Evolutionary conservation across 1,284 basidiomycete genomes (phyloP).

Genomic region (Malassezia pachydermatis): DNA sequence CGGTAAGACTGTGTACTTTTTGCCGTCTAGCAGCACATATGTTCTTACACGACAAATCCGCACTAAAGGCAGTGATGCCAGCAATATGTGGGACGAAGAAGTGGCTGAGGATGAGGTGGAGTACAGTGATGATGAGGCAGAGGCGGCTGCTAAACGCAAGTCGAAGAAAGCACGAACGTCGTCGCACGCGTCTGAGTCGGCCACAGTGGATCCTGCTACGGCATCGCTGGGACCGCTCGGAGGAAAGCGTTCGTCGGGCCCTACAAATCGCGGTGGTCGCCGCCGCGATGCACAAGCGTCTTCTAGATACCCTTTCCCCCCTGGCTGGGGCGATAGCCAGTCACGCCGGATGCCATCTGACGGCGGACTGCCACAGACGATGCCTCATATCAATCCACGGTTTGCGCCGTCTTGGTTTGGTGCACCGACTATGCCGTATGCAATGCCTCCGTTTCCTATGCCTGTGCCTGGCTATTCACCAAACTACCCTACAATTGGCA

Average conservation of each 20-base stretch:
- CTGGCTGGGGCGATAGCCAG: neutral
- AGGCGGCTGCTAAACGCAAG: slow-evolving; percentile 57
- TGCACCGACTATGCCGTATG: neutral
- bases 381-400: slow-evolving; percentile 16
- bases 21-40: slow-evolving; percentile 65
- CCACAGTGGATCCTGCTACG: slow-evolving; percentile 5
- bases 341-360: neutral
- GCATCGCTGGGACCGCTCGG: slow-evolving; percentile 14
- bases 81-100: slow-evolving; percentile 80
- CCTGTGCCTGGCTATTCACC: slow-evolving; percentile 2
- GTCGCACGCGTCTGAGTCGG: neutral
- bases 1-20: slow-evolving; percentile 58
- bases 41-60: slow-evolving; percentile 62
- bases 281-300: neutral
- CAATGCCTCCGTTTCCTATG: neutral
- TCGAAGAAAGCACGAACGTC: slow-evolving; percentile 30
- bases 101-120: slow-evolving; percentile 72
- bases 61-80: slow-evolving; percentile 75
- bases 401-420: slow-evolving; percentile 13
- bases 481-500: neutral
- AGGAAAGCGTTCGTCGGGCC: neutral
- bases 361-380: neutral
- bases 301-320: neutral
- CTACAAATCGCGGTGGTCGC: neutral
- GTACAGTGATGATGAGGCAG: slow-evolving; percentile 80